Conservation (phyloP, 768 basidiomycete species). For the Suillus sp. region DNA sequence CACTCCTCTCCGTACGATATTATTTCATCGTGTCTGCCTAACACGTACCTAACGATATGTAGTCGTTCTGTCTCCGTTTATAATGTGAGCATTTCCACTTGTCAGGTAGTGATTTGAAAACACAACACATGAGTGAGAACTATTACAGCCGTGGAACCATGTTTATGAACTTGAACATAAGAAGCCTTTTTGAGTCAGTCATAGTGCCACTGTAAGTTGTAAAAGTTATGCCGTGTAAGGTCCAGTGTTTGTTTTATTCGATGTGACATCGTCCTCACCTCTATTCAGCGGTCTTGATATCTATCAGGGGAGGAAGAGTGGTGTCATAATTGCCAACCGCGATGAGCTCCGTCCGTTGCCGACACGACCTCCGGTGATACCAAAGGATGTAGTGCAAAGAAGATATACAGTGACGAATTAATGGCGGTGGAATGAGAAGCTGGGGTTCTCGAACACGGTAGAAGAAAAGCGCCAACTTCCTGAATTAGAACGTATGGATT, state of each 20-base stretch:
- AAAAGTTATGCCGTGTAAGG: conserved; percentile 34
- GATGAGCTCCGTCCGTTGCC: conserved; percentile 40
- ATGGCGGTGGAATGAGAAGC: conserved; percentile 4
- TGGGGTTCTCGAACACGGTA: neutral
- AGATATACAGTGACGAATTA: neutral
- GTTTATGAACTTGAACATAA: neutral
- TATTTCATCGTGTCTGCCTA: neutral
- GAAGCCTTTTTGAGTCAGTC: neutral
- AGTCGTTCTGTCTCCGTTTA: neutral
- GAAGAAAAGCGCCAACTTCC: neutral
- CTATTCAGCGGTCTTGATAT: conserved; percentile 52
- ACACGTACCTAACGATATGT: neutral
- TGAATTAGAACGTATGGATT: neutral
- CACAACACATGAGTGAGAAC: neutral
- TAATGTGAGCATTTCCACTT: neutral
- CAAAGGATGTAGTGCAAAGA: conserved; percentile 6
- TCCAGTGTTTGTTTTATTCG: neutral
- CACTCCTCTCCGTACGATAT: neutral
- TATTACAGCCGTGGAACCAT: neutral
- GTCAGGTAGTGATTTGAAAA: neutral
- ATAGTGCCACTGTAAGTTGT: neutral
- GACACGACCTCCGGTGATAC: neutral
- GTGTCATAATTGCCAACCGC: conserved; percentile 52
- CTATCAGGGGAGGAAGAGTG: conserved; percentile 47
- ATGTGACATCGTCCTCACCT: neutral